Percentiles rank a stretch among this genome's conserved stretches.
Evolutionary conservation across 139 green algal species (phyloP).

Genomic region (Zygnema circumcarinatum): DNA sequence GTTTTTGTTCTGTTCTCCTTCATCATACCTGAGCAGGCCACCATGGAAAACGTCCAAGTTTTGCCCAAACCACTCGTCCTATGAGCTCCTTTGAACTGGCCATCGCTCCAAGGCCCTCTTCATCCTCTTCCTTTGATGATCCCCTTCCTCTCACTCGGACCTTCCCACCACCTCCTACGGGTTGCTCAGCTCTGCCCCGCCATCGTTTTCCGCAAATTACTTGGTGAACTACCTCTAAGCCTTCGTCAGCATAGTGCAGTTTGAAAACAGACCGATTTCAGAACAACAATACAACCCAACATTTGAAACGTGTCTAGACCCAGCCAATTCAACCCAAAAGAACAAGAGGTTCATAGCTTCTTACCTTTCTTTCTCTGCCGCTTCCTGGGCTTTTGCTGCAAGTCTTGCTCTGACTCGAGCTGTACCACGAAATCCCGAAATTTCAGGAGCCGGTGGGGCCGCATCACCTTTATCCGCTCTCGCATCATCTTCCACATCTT

Average conservation of each 20-base stretch:
- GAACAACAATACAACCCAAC: too few species aligned
- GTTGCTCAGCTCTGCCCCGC: background rate
- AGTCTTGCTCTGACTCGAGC: background rate
- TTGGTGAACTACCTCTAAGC: too few species aligned
- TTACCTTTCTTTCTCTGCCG: background rate
- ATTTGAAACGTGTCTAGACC: too few species aligned
- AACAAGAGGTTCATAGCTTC: too few species aligned
- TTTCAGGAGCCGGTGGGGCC: background rate
- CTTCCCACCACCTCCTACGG: too few species aligned
- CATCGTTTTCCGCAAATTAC: too few species aligned
- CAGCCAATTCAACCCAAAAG: too few species aligned
- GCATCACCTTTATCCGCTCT: background rate
- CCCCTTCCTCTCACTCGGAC: background rate
- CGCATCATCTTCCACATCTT: background rate
- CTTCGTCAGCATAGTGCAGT: too few species aligned
- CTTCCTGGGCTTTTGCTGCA: background rate
- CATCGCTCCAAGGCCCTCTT: background rate
- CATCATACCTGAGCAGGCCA: slow-evolving; percentile 32
- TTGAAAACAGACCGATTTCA: too few species aligned
- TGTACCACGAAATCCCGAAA: background rate
- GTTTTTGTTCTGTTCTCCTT: too few species aligned
- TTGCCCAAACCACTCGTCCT: slow-evolving; percentile 20
- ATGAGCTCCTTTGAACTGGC: background rate
- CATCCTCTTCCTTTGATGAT: background rate
- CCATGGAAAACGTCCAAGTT: slow-evolving; percentile 29